A percentile compares a stretch with the other conserved stretches of the same genome.
Evolutionary conservation across 805 yeast species (phyloP).

Genomic region (Millerozyma acaciae): DNA sequence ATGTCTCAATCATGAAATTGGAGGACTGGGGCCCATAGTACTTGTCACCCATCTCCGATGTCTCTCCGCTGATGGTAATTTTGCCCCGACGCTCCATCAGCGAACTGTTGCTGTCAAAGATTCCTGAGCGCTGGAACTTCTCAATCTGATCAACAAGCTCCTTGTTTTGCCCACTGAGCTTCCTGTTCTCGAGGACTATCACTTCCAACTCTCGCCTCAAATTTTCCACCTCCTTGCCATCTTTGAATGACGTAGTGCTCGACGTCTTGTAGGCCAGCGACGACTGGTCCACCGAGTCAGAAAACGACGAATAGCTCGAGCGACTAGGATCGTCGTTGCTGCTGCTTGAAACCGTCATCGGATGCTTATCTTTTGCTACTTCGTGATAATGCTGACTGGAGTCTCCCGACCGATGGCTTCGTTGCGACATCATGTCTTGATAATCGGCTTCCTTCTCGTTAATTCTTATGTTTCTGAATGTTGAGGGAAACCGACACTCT

Average conservation of each 20-base stretch:
- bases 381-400: too few relatives aligned
- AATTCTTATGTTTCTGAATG: slow-evolving; percentile 42
- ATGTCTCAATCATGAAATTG: slow-evolving; percentile 42
- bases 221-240: slow-evolving; percentile 7
- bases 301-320: too few relatives aligned
- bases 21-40: slow-evolving; percentile 53
- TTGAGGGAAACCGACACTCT: slow-evolving; percentile 44
- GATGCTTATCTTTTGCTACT: too few relatives aligned
- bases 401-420: too few relatives aligned
- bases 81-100: background rate
- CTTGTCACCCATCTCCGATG: slow-evolving; percentile 37
- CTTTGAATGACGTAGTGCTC: too few relatives aligned
- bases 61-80: slow-evolving; percentile 30
- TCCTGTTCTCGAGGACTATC: slow-evolving; percentile 16
- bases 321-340: too few relatives aligned
- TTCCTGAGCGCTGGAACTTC: slow-evolving; percentile 1
- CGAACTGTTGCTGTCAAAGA: slow-evolving; percentile 1
- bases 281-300: too few relatives aligned
- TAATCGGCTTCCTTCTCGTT: slow-evolving; percentile 16
- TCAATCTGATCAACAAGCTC: slow-evolving; percentile 7
- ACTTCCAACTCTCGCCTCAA: slow-evolving; percentile 19
- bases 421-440: too few relatives aligned
- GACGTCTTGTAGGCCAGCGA: too few relatives aligned
- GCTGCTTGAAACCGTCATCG: background rate
- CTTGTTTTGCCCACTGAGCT: slow-evolving; percentile 13